Percentiles rank a stretch among this genome's conserved stretches.
phyloP scores from a whole-genome alignment of 805 yeast genomes.

The Cephaloascus fragrans region DNA sequence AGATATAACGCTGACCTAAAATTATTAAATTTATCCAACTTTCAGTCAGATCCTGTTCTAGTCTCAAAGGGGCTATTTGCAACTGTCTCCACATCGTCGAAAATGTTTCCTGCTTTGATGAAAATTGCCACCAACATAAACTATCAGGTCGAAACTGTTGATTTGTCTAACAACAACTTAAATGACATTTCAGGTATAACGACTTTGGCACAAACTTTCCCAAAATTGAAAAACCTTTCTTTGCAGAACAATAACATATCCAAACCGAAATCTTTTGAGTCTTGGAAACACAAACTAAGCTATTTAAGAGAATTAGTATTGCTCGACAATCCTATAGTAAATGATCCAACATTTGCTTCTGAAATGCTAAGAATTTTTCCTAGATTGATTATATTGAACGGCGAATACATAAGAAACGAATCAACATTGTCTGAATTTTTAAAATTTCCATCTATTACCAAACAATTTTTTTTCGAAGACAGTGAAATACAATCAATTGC shows the following conservation, averaged over 20 bases:
- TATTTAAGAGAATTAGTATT: slow-evolving; percentile 69
- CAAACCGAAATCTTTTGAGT: slow-evolving; percentile 50
- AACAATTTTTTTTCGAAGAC: slow-evolving; percentile 76
- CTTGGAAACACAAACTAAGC: slow-evolving; percentile 70
- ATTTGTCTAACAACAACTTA: slow-evolving; percentile 50
- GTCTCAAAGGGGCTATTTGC: slow-evolving; percentile 55
- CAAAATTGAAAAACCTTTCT: slow-evolving; percentile 68
- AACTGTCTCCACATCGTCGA: slow-evolving; percentile 52
- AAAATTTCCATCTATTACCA: slow-evolving; percentile 43
- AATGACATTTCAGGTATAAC: slow-evolving; percentile 50
- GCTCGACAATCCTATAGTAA: slow-evolving; percentile 65
- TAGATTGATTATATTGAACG: slow-evolving; percentile 69
- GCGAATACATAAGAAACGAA: slow-evolving; percentile 69
- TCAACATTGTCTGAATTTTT: slow-evolving; percentile 39
- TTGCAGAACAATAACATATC: slow-evolving; percentile 65
- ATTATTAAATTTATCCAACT: slow-evolving; percentile 59
- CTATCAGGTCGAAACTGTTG: slow-evolving; percentile 59
- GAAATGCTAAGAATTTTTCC: slow-evolving; percentile 74
- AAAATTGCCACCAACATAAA: slow-evolving; percentile 54
- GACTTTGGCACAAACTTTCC: slow-evolving; percentile 65
- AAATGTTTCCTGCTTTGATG: slow-evolving; percentile 86
- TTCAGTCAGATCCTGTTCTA: slow-evolving; percentile 56
- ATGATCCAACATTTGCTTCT: slow-evolving; percentile 35
- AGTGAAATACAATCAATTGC: slow-evolving; percentile 59
- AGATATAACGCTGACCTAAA: slow-evolving; percentile 59